phyloP scores from a whole-genome alignment of 2,329 filamentous ascomycete species.

The Colletotrichum sp. region DNA sequence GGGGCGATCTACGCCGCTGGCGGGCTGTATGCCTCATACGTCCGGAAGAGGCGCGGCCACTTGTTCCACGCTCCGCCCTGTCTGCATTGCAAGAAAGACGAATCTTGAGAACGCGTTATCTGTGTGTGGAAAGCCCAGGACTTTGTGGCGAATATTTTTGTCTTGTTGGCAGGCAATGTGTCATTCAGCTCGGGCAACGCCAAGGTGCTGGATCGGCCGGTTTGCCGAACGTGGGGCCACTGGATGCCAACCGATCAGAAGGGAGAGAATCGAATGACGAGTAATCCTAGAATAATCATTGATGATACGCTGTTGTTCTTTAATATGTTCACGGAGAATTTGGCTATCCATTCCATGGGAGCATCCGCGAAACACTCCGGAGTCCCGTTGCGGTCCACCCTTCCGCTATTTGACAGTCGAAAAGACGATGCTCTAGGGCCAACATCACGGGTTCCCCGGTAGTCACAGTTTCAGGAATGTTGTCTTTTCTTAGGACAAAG shows the following conservation, averaged over 20 bases:
- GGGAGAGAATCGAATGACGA: background rate
- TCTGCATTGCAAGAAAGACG: background rate
- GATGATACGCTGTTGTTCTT: background rate
- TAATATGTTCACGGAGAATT: background rate
- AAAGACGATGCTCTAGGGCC: background rate
- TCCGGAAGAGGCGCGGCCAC: constrained; percentile 34
- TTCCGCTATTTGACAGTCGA: background rate
- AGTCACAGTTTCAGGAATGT: background rate
- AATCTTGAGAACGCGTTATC: background rate
- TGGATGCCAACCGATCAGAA: background rate
- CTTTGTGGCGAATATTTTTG: background rate
- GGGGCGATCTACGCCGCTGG: constrained; percentile 20
- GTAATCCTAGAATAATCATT: background rate
- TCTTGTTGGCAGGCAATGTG: background rate
- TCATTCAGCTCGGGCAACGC: background rate
- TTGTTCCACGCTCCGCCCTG: constrained; percentile 31
- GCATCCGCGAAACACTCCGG: background rate
- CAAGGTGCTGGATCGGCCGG: background rate
- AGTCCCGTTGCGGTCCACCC: background rate
- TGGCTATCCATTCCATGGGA: background rate
- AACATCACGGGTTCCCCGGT: background rate
- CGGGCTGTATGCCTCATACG: constrained; percentile 33
- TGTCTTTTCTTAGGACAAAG: background rate
- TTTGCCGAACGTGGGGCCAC: background rate
- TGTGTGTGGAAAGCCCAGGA: background rate